A percentile compares a stretch with the other conserved stretches of the same genome.
These are phyloP conservation scores for Leishmania turanica DNA, from an alignment of 208 protist species.

Conservation along the genomic window DNA sequence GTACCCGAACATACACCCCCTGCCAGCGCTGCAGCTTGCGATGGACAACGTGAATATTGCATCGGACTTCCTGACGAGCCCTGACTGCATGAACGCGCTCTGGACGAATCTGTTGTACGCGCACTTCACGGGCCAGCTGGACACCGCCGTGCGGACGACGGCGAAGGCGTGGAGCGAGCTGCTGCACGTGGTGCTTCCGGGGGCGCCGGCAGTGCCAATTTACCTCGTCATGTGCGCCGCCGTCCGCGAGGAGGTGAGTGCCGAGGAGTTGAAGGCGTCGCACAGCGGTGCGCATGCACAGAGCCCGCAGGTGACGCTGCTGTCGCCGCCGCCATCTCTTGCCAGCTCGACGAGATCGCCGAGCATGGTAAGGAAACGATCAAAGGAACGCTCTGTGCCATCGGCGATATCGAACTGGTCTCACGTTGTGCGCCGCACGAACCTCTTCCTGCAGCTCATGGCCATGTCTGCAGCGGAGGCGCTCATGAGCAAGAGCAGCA, in stretches of 20 bases:
- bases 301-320: background rate
- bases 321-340: background rate
- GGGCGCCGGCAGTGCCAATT: constrained; percentile 65
- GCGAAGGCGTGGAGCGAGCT: constrained; percentile 63
- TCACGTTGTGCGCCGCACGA: constrained; percentile 40
- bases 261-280: background rate
- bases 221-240: constrained; percentile 56
- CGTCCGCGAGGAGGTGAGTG: background rate
- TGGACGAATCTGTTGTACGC: constrained; percentile 82
- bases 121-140: constrained; percentile 59
- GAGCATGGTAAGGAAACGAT: constrained; percentile 3
- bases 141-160: constrained; percentile 42
- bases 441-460: constrained; percentile 59
- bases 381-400: background rate
- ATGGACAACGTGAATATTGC: constrained; percentile 54
- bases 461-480: constrained; percentile 48
- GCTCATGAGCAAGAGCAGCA: constrained; percentile 22
- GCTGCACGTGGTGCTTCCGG: constrained; percentile 67
- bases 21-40: constrained; percentile 66
- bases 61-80: constrained; percentile 41
- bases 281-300: background rate
- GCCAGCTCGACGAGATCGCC: background rate
- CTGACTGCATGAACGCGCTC: constrained; percentile 74
- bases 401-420: constrained; percentile 42
- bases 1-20: constrained; percentile 78